A percentile compares a stretch with the other conserved stretches of the same genome.
phyloP scores from a whole-genome alignment of 805 yeast species.

The Candida parachauliodes region DNA sequence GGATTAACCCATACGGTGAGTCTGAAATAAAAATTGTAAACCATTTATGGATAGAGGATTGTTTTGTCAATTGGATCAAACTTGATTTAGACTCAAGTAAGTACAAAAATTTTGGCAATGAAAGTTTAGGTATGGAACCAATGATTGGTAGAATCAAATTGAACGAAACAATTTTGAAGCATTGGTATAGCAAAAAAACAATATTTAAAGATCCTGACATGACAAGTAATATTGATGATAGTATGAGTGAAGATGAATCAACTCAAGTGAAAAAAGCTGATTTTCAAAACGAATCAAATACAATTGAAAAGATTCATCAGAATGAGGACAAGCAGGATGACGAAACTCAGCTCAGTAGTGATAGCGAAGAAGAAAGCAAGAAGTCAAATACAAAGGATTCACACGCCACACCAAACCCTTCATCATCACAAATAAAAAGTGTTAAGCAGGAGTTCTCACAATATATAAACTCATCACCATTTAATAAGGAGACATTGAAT shows the following conservation, averaged over 20 bases:
- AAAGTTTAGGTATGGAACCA: constrained; percentile 36
- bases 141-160: constrained; percentile 52
- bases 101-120: constrained; percentile 46
- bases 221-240: constrained; percentile 24
- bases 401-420: not conserved
- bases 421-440: constrained; percentile 4
- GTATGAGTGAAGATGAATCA: constrained; percentile 23
- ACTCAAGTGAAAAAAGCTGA: constrained; percentile 12
- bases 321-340: not conserved
- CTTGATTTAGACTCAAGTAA: constrained; percentile 42
- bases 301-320: not conserved
- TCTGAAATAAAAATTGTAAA: constrained; percentile 54
- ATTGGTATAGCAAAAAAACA: constrained; percentile 24
- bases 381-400: constrained; percentile 1
- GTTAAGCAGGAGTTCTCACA: constrained; percentile 2
- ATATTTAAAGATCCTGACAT: constrained; percentile 9
- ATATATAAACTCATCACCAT: constrained; percentile 3
- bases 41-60: constrained; percentile 87
- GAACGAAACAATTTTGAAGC: constrained; percentile 36
- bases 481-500: not conserved
- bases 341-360: constrained; percentile 6
- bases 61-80: constrained; percentile 55
- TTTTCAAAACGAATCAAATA: not conserved
- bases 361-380: constrained; percentile 2
- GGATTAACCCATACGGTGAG: constrained; percentile 41